Base-by-base conservation (phyloP, 1,139 yeast genomes). In the Magnusiomyces suaveolens region DNA sequence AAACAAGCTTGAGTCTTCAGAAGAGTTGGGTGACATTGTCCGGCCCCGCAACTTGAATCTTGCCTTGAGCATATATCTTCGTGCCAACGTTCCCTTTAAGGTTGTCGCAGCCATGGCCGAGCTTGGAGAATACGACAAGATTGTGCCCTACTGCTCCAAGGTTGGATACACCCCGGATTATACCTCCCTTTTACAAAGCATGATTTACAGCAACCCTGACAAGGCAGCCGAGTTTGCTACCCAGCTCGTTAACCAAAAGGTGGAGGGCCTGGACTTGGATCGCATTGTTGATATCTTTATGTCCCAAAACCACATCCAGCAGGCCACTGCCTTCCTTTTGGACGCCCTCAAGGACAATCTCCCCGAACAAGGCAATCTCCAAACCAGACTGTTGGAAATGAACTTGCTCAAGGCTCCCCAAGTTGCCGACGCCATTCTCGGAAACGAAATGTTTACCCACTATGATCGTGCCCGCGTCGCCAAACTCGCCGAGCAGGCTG, bases 341-440 rank as follows among this genome's bases (percentile, higher is more conserved):
- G 98, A 94, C 72, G 97, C 97, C 10, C 79, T 94, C 69, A 92
- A 92, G 75, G 88, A 84, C 61, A 96, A 94, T 72, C 78, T 84
- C 47, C 97, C 98, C 52, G 87, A 92, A 59, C 96, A 92, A 68
- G 97, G 97, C 20, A 96, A 89, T 66, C 77, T 94, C 67, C 98
- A 94, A 77, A 94, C 98, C 18, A 83, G 95, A 67, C 83, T 94
- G 53, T 80, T 94, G 64, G 98, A 94, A 72, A 89, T 87, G 63
- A 94, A 94, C 71, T 77, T 94, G 69, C 72, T 87, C 69, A 95
- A 90, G 68, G 98, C 98, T 12, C 99, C 99, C 52, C 98, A 94
- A 77, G 98, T 94, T 56, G 99, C 98, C 46, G 98, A 94, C 73
- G 99, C 99, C 21, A 94, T 92, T 62, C 79, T 92, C 66, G 97